Base-by-base conservation (phyloP, 306 rosid genomes). In the Citrullus mucosospermus region DNA sequence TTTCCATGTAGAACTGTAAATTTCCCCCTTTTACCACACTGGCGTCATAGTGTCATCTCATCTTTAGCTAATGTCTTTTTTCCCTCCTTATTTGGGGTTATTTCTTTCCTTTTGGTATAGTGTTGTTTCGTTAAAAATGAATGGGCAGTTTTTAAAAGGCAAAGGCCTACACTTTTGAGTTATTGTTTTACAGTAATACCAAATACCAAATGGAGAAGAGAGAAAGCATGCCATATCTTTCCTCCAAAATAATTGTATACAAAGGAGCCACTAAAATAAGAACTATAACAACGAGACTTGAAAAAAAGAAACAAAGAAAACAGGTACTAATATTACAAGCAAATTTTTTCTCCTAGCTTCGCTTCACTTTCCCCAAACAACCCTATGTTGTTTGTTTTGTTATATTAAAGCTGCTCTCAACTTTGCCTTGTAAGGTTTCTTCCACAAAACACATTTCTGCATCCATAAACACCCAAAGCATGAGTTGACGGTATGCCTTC, bases 381-480 rank as follows among this genome's bases (percentile, higher is more conserved):
- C 67, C 67, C 68, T 55, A 36, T 36, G 63, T 22, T 22, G 22
- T 22, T 76, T 75, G 79, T 75, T 18, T 68, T 72, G 41, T 50
- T 51, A 51, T 13, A 46, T 20, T 3, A 36, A 43, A 72, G 60
- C 25, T 14, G 41, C 61, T n/a, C 34, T 79, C 67, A 79, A 43
- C 43, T 53, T 17, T 28, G 57, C 30, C 74, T 38, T 1, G 9
- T 32, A n/a, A 54, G 77, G 25, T 55, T 68, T 6, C 81, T 66
- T 55, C 77, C 76, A 59, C 81, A 79, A 15, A 79, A 55, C 9
- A 79, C 63, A 16, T 65, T 68, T 69, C 81, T 79, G 81, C 77
- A 18, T 55, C 10, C 59, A 55, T 17, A 55, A 55, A 17, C 18
- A 6, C 59, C 20, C 20, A 53, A 39, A 16, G 0, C 57, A 16